Base-by-base conservation (phyloP, 2,329 filamentous ascomycete species). In the Nannizzia gypsea region DNA sequence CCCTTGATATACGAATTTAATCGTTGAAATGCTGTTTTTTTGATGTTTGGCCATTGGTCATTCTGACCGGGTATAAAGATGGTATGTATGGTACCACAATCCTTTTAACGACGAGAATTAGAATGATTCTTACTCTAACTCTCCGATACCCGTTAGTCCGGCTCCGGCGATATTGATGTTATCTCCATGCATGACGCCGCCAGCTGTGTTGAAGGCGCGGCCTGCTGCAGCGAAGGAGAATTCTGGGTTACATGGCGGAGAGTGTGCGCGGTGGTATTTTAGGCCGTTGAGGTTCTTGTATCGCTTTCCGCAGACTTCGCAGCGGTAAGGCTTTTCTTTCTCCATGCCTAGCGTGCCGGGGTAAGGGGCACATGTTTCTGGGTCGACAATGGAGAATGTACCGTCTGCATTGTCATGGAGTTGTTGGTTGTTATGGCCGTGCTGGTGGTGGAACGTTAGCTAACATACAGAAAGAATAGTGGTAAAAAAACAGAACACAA, bases 201-300 rank as follows among this genome's bases (percentile, higher is more conserved):
- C 72, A 15, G 72, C 72, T 20, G 73, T 68, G 56, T 69, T 71
- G 57, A 75, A 59, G 60, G 70, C 71, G 61, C 72, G 72, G 56
- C 70, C 70, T 60, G 76, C 76, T 50, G 76, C 77, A 61, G 78
- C 77, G 59, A 83, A 71, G 68, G 84, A 82, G 64, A 87, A 83
- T 63, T 96, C 90, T 0, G 90, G 90, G 69, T 95, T 95, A 77
- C 91, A 96, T 58, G 88, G 87, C 24, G 90, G 87, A 11, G 90
- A 93, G 72, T 96, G 87, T 64, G 86, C 83, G 73, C 89, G 89
- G 76, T 87, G 84, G 71, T 99, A 99, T 84, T 99, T 99, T 63
- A 99, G 82, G 5, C 93, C 93, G 74, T 99, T 99, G 63, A 99
- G 75, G 71, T 99, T 99, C 84, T 99, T 99, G 78, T 99, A 99